phyloP scores from a whole-genome alignment of 768 basidiomycete species.

The Agaricus bisporus region DNA sequence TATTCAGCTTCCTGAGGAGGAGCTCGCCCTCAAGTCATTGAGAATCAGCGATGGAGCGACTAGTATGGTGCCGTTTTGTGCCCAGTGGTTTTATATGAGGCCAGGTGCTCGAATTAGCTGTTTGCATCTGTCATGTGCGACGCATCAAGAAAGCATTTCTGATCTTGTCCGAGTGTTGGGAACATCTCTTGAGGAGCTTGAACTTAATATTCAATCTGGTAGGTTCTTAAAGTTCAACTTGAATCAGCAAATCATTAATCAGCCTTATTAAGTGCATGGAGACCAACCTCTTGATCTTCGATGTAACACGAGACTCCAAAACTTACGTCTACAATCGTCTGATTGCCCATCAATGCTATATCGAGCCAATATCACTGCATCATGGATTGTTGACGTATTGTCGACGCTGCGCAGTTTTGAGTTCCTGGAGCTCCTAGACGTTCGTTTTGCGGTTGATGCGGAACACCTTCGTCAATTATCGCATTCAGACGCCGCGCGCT shows the following conservation, averaged over 20 bases:
- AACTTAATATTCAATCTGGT: constrained; percentile 4
- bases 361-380: not conserved
- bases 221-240: not conserved
- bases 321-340: not conserved
- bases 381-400: constrained; percentile 4
- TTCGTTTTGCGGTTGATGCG: constrained; percentile 2
- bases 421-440: not conserved
- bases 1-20: not conserved
- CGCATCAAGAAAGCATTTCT: constrained; percentile 1
- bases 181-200: constrained; percentile 5
- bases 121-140: constrained; percentile 5
- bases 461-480: constrained; percentile 7
- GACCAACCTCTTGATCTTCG: constrained; percentile 1
- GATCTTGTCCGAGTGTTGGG: constrained; percentile 1
- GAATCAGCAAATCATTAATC: not conserved
- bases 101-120: not conserved
- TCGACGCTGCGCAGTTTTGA: constrained; percentile 5
- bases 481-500: constrained; percentile 2
- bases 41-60: constrained; percentile 1
- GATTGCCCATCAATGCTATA: not conserved
- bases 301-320: constrained; percentile 5
- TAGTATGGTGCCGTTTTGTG: constrained; percentile 5
- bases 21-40: not conserved
- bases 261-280: not conserved
- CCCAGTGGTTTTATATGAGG: not conserved